These are phyloP conservation scores for Cucurbita maxima DNA, from an alignment of 306 rosid genomes.

Conservation along the genomic window DNA sequence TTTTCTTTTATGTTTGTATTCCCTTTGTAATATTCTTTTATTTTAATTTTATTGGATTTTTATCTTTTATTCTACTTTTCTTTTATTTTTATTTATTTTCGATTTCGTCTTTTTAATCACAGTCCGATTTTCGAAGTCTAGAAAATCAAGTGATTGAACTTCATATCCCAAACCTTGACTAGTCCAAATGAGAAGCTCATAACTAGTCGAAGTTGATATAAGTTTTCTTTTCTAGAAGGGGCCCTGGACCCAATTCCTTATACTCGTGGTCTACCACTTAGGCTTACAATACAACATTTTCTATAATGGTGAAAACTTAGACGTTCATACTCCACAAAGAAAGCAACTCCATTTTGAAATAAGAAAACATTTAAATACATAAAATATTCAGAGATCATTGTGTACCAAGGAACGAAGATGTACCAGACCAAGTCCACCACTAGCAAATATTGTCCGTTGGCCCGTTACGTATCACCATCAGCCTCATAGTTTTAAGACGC, in stretches of 20 bases:
- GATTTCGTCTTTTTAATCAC: no score
- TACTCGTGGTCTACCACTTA: background rate
- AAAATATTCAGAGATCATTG: background rate
- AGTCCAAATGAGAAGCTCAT: background rate
- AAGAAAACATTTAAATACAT: background rate
- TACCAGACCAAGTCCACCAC: background rate
- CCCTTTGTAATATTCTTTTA: no score
- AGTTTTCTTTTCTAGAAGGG: background rate
- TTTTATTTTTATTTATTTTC: no score
- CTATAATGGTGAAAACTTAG: background rate
- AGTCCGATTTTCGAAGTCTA: no score
- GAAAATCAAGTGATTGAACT: no score
- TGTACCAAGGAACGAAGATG: background rate
- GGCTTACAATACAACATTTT: background rate
- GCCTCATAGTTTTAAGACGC: no score
- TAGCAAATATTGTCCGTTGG: no score
- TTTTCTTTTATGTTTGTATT: no score
- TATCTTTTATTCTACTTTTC: no score
- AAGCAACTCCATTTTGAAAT: background rate
- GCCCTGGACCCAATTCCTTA: background rate
- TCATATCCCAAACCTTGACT: background rate
- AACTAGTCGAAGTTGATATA: background rate
- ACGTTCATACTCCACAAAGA: background rate
- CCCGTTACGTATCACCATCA: no score
- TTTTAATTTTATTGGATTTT: no score